These are phyloP conservation scores for Hevea brasiliensis DNA, from an alignment of 345 rosid species.

Conservation along the genomic window DNA sequence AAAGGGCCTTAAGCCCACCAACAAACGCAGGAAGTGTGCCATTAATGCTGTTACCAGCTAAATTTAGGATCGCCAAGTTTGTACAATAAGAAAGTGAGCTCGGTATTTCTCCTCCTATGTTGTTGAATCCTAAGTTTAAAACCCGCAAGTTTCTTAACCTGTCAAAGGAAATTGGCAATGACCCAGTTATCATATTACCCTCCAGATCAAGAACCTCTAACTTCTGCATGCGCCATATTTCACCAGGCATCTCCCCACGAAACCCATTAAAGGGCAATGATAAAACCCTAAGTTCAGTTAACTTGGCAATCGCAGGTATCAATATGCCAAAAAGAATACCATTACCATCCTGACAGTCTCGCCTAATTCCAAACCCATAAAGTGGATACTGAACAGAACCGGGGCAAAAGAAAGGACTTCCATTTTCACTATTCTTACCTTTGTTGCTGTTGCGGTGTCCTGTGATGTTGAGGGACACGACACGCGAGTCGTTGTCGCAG, in stretches of 20 bases:
- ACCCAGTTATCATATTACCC: slow-evolving; percentile 55
- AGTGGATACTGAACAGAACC: slow-evolving; percentile 61
- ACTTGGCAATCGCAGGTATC: slow-evolving; percentile 47
- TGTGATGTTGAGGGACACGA: slow-evolving; percentile 67
- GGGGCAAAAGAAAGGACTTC: slow-evolving; percentile 44
- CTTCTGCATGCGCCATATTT: slow-evolving; percentile 75
- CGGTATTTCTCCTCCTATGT: slow-evolving; percentile 61
- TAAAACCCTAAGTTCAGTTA: slow-evolving; percentile 64
- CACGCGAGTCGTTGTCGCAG: slow-evolving; percentile 60
- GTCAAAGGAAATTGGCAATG: slow-evolving; percentile 46
- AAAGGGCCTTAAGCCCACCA: slow-evolving; percentile 59
- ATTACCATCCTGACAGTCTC: slow-evolving; percentile 46
- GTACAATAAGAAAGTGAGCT: slow-evolving; percentile 36
- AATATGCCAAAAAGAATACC: slow-evolving; percentile 64
- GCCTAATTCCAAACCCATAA: slow-evolving; percentile 70
- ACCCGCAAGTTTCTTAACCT: slow-evolving; percentile 61
- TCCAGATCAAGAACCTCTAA: slow-evolving; percentile 89
- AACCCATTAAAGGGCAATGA: slow-evolving; percentile 81
- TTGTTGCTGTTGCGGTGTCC: slow-evolving; percentile 35
- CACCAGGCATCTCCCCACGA: slow-evolving; percentile 60
- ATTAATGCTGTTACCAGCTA: slow-evolving; percentile 72
- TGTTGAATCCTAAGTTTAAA: slow-evolving; percentile 79
- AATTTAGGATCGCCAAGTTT: slow-evolving; percentile 58
- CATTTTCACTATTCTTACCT: slow-evolving; percentile 43
- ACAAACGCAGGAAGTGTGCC: slow-evolving; percentile 72